Evolutionary conservation across 2,329 filamentous ascomycete genomes (phyloP).

Genomic region (Hypoxylon sp.): DNA sequence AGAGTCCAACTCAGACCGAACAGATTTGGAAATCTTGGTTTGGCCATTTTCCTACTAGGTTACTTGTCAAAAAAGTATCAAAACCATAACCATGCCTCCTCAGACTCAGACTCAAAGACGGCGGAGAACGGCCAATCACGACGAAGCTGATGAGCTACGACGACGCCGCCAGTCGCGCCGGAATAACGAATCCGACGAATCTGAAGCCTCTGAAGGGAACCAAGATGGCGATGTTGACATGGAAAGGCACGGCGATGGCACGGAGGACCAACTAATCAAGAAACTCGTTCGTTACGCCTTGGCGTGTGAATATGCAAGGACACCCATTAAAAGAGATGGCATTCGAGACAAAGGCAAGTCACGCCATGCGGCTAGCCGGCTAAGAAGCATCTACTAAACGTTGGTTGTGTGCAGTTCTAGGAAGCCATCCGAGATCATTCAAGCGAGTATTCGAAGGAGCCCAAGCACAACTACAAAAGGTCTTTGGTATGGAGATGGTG

Average conservation of each 20-base stretch:
- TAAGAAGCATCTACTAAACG: background rate
- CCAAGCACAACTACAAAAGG: slow-evolving; percentile 75
- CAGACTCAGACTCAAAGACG: slow-evolving; percentile 48
- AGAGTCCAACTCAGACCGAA: background rate
- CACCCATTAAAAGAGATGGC: slow-evolving; percentile 70
- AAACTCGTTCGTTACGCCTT: slow-evolving; percentile 77
- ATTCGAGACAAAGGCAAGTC: slow-evolving; percentile 72
- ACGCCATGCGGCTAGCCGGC: background rate
- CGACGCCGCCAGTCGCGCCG: slow-evolving; percentile 46
- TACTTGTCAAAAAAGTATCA: background rate
- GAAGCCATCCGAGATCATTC: slow-evolving; percentile 76
- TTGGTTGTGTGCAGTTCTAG: slow-evolving; percentile 75
- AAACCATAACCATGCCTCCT: slow-evolving; percentile 46
- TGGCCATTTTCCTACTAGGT: background rate
- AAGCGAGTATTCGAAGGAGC: slow-evolving; percentile 81
- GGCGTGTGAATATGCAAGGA: slow-evolving; percentile 73
- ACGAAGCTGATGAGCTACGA: slow-evolving; percentile 54
- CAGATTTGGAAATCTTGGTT: background rate
- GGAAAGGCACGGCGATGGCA: slow-evolving; percentile 44
- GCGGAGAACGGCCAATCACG: slow-evolving; percentile 52
- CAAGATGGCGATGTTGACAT: slow-evolving; percentile 46
- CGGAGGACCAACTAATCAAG: slow-evolving; percentile 68
- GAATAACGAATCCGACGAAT: slow-evolving; percentile 50
- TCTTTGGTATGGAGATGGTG: slow-evolving; percentile 93
- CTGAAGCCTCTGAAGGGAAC: slow-evolving; percentile 50